Evolutionary conservation across 1,139 yeast genomes (phyloP), one percentile per base, ranked within the genome.

Genomic region (Scheffersomyces illinoinensis): DNA sequence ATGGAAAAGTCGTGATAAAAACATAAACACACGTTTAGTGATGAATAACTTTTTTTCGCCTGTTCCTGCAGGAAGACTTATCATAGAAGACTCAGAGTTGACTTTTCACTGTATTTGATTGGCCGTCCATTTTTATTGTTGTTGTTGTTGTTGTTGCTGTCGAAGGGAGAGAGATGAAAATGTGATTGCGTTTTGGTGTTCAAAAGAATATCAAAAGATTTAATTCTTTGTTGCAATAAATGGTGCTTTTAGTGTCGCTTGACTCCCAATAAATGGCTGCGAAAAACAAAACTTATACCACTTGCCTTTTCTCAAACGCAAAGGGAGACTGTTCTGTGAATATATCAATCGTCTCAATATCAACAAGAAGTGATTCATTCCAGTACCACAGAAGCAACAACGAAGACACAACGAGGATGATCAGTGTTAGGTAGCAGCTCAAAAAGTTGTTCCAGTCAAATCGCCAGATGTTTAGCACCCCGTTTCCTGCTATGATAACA

Each of bases 361-460:
- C 64, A 18, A 49, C 59, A 14, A 64, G 50, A 19, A 63, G 18
- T 8, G 64, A 63, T 39, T 60, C 53, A 39, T 52, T 60, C 61
- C 52, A 61, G 54, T 20, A 52, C 12, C 7, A 58, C 17, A 19
- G 56, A 52, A 26, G 59, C 58, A 23, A 53, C 18, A 52, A 57
- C 10, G 24, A 58, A 52, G 14, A n/a, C 10, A 26, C 21, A 4
- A 50, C 47, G 19, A 57, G 18, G 14, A 63, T 56, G 5, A 58
- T 52, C 58, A 60, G 61, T 8, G 67, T 64, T 20, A 62, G 56
- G 55, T 66, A 65, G 52, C 64, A 58, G 52, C 63, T 61, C 4
- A 60, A 50, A 39, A 64, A 62, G 20, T 61, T 54, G 50, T 62
- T 63, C 63, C 62, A 59, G 18, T 53, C 26, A 33, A 65, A 65